These are phyloP conservation scores for Stagonosporopsis rhizophila DNA, from an alignment of 2,329 filamentous ascomycete species.

Conservation along the genomic window DNA sequence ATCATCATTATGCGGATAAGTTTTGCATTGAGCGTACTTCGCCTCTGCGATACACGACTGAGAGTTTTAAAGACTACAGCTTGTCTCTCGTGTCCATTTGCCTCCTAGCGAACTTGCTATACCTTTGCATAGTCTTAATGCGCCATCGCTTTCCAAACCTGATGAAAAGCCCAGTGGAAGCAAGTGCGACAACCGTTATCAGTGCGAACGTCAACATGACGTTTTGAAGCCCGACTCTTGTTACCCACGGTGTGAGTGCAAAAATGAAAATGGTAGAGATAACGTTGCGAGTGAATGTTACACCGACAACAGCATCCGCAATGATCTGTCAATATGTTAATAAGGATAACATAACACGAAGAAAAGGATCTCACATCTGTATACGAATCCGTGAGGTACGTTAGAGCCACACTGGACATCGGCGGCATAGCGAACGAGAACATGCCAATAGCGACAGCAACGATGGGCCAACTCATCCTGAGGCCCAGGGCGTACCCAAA, in stretches of 20 bases:
- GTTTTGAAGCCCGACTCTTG: slow-evolving; percentile 13
- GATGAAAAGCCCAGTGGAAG: slow-evolving; percentile 13
- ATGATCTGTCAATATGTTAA: slow-evolving; percentile 42
- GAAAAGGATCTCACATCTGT: slow-evolving; percentile 9
- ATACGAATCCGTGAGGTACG: slow-evolving; percentile 50
- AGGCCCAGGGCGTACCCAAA: slow-evolving; percentile 17
- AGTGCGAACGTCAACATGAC: slow-evolving; percentile 22
- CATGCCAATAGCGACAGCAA: slow-evolving; percentile 19
- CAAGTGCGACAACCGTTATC: slow-evolving; percentile 7
- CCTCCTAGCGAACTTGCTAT: slow-evolving; percentile 1
- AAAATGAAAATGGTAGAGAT: slow-evolving; percentile 58
- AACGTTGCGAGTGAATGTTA: slow-evolving; percentile 56
- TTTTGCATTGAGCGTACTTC: neutral
- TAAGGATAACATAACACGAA: neutral
- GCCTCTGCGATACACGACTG: neutral
- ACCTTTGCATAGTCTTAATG: neutral
- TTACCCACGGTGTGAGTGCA: slow-evolving; percentile 53
- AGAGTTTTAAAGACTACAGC: neutral
- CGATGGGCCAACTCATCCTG: slow-evolving; percentile 15
- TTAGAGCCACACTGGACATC: slow-evolving; percentile 36
- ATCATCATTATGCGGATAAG: neutral
- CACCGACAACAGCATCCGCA: slow-evolving; percentile 55
- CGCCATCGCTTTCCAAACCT: slow-evolving; percentile 18
- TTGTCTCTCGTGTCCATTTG: slow-evolving; percentile 15
- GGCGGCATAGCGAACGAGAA: slow-evolving; percentile 19